A percentile compares a stretch with the other conserved stretches of the same genome.
These are phyloP conservation scores for Penicillium sp. DNA, from an alignment of 2,329 filamentous ascomycete genomes.

Conservation along the genomic window DNA sequence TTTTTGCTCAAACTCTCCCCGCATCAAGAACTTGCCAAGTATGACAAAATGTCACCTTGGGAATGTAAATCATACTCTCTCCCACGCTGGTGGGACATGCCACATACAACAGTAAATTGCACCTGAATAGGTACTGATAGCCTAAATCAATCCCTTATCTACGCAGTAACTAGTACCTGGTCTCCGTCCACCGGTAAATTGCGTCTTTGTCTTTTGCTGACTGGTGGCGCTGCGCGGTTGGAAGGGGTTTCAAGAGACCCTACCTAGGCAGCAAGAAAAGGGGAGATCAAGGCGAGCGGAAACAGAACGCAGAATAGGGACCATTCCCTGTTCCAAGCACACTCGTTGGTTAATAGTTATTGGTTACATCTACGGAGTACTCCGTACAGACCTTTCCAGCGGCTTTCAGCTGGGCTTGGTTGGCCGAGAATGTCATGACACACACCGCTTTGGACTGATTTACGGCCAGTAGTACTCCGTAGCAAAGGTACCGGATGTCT, in stretches of 20 bases:
- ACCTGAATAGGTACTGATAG: not conserved
- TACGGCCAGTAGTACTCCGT: not conserved
- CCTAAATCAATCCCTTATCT: not conserved
- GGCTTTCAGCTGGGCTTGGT: conserved; percentile 1
- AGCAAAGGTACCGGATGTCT: too few relatives aligned
- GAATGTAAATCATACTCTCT: not conserved
- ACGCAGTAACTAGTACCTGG: too few relatives aligned
- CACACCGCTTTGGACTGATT: conserved; percentile 9
- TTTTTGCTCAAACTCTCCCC: not conserved
- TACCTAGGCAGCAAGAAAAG: not conserved
- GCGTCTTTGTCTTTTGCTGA: not conserved
- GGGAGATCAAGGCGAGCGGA: conserved; percentile 14
- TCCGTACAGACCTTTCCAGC: not conserved
- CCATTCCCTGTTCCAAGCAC: not conserved
- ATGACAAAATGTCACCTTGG: conserved; percentile 4
- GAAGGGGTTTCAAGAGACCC: not conserved
- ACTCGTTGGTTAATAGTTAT: too few relatives aligned
- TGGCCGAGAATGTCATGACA: conserved; percentile 18
- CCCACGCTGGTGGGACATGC: not conserved
- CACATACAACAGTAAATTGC: conserved; percentile 1
- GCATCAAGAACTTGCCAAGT: conserved; percentile 9
- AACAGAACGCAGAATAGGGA: conserved; percentile 12
- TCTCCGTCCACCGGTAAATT: not conserved
- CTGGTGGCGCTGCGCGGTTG: not conserved
- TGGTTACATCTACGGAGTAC: too few relatives aligned